Base-by-base conservation (phyloP, 306 rosid genomes). In the Corylus americana region DNA sequence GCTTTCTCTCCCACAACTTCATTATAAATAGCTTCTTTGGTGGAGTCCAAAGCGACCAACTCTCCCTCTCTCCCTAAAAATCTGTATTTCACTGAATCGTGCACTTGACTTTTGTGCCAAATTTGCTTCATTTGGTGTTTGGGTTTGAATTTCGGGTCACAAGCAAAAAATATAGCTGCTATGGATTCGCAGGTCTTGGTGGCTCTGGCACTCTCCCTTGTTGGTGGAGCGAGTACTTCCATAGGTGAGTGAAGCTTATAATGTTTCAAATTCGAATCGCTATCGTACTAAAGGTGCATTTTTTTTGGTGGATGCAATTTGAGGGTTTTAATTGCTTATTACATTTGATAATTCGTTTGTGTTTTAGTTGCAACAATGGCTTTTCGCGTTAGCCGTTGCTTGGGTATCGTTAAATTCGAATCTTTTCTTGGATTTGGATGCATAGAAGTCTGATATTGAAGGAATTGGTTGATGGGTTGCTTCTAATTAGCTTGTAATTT, bases 201-300 rank as follows among this genome's bases (percentile, higher is more conserved):
- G 31, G 99, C 99, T 84, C 96, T 96, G 67, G 98, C 89, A 39
- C 99, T 96, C 85, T 96, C 99, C 6, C 92, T 93, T 39, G 85
- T 93, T 1, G 99, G 98, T 78, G 99, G 99, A 70, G 57, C 85
- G 76, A 96, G 98, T 64, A 96, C 97, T 81, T 96, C 99, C 74
- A 7, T 96, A 48, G 99, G 99, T 96, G 59, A 18, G 83, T 67
- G 16, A n/a, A 37, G 45, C 55, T 59, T 22, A 10, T 55, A 47
- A 18, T 62, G 51, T 47, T 48, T 74, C 49, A n/a, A 20, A 31
- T 8, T 45, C 35, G 2, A 64, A 27, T 16, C 61, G 0, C 4
- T 44, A 42, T 67, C 25, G 4, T 18, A 44, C 0, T 53, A 58
- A 39, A 45, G 61, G 68, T 55, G 37, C 75, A 72, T 55, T 72